Conservation (phyloP, 768 basidiomycete species). For the Pleurotus citrinopileatus region DNA sequence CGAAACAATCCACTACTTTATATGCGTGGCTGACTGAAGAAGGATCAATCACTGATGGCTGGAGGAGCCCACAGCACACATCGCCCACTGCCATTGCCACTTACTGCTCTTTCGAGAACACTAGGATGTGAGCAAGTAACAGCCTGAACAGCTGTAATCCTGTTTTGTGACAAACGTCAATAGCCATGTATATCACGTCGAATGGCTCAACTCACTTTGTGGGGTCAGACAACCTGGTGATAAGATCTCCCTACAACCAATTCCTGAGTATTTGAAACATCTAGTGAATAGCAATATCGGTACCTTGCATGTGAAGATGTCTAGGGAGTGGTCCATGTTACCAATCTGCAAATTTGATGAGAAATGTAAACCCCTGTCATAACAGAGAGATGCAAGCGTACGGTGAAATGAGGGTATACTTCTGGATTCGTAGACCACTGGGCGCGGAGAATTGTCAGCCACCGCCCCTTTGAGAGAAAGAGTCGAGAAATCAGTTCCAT, state of each 20-base stretch:
- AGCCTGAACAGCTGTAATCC: slow-evolving; percentile 83
- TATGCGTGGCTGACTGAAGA: too few species aligned
- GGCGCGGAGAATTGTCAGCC: slow-evolving; percentile 76
- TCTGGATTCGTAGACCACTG: slow-evolving; percentile 80
- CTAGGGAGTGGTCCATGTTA: slow-evolving; percentile 75
- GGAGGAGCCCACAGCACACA: slow-evolving; percentile 76
- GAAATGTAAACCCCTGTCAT: neutral
- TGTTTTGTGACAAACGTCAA: slow-evolving; percentile 26
- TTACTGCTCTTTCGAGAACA: slow-evolving; percentile 69
- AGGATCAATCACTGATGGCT: slow-evolving; percentile 16
- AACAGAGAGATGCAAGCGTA: slow-evolving; percentile 32
- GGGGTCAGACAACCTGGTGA: slow-evolving; percentile 60
- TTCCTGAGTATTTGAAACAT: neutral
- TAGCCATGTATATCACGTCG: neutral
- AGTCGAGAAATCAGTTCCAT: neutral
- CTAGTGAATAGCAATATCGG: slow-evolving; percentile 2
- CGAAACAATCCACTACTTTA: too few species aligned
- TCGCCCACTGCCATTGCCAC: slow-evolving; percentile 76
- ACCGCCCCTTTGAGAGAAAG: slow-evolving; percentile 56
- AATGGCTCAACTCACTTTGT: slow-evolving; percentile 36
- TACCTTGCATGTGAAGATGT: slow-evolving; percentile 74
- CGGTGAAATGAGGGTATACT: slow-evolving; percentile 81
- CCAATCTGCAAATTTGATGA: slow-evolving; percentile 47
- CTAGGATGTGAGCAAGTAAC: slow-evolving; percentile 86
- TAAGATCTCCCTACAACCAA: slow-evolving; percentile 58